Evolutionary conservation across 352 stramenopile genomes (phyloP).

Genomic region (Phytopythium kandeliae): DNA sequence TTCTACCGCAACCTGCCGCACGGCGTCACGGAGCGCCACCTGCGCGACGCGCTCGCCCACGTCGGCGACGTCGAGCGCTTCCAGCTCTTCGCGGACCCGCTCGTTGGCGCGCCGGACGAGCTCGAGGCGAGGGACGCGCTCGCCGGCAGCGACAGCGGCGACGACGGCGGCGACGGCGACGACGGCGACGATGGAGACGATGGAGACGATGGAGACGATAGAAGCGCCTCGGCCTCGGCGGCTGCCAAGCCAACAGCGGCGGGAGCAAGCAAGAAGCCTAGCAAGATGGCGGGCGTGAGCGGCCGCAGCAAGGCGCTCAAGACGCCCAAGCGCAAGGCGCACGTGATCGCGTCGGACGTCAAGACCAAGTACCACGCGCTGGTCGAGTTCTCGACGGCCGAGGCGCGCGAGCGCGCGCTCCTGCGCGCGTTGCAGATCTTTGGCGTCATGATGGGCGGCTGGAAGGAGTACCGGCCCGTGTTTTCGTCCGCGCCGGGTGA

Average conservation of each 20-base stretch:
- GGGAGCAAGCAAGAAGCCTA: constrained; percentile 13
- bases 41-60: constrained; percentile 56
- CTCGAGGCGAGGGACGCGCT: constrained; percentile 5
- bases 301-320: constrained; percentile 21
- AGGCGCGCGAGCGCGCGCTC: constrained; percentile 43
- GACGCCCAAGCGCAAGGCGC: constrained; percentile 44
- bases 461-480: constrained; percentile 76
- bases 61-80: constrained; percentile 65
- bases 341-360: constrained; percentile 74
- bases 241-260: neutral
- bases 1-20: constrained; percentile 80
- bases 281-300: constrained; percentile 16
- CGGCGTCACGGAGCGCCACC: constrained; percentile 56
- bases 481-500: constrained; percentile 52
- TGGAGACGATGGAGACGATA: too few relatives aligned
- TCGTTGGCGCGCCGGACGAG: constrained; percentile 51
- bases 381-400: constrained; percentile 63
- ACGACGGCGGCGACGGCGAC: constrained; percentile 10
- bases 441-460: constrained; percentile 82
- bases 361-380: constrained; percentile 68
- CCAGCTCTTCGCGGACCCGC: constrained; percentile 60
- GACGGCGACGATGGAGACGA: constrained; percentile 14
- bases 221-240: too few relatives aligned
- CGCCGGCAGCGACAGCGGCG: constrained; percentile 9
- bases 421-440: constrained; percentile 84